Evolutionary conservation across 768 basidiomycete species (phyloP).

Genomic region (Suillus clintonianus): DNA sequence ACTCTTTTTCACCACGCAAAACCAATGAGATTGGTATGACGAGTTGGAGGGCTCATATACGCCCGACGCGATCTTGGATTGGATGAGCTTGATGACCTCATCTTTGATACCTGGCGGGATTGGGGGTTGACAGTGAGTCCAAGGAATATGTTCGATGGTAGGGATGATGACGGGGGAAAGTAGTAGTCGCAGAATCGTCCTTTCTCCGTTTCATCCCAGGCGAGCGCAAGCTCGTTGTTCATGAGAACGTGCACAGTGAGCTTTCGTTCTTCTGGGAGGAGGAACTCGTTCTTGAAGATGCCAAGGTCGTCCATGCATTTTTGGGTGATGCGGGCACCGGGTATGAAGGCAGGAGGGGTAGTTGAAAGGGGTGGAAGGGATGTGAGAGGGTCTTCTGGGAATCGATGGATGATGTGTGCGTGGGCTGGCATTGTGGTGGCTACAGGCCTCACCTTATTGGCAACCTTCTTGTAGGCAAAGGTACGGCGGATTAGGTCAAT

Average conservation of each 20-base stretch:
- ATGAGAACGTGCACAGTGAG: slow-evolving; percentile 25
- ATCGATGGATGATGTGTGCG: slow-evolving; percentile 25
- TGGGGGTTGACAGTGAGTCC: slow-evolving; percentile 1
- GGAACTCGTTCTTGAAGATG: background rate
- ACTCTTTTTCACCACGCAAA: too few relatives aligned
- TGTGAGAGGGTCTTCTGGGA: slow-evolving; percentile 28
- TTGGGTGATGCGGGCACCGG: background rate
- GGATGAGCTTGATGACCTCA: too few relatives aligned
- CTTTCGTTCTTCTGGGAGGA: slow-evolving; percentile 8
- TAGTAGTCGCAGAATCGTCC: slow-evolving; percentile 36
- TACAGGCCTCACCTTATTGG: slow-evolving; percentile 9
- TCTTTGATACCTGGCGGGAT: too few relatives aligned
- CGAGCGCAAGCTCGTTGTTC: slow-evolving; percentile 34
- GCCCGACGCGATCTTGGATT: too few relatives aligned
- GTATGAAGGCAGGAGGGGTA: slow-evolving; percentile 21
- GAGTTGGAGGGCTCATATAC: too few relatives aligned
- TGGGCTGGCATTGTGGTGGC: slow-evolving; percentile 28
- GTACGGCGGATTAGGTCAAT: background rate
- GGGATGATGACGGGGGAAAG: slow-evolving; percentile 36
- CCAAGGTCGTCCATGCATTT: background rate
- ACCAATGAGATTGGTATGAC: too few relatives aligned
- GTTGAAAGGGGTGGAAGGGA: slow-evolving; percentile 14
- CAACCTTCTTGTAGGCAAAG: slow-evolving; percentile 34
- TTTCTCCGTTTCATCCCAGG: slow-evolving; percentile 40
- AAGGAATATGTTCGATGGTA: slow-evolving; percentile 36